These are phyloP conservation scores for Phytophthora pseudosyringae DNA, from an alignment of 352 stramenopile genomes.

Conservation along the genomic window DNA sequence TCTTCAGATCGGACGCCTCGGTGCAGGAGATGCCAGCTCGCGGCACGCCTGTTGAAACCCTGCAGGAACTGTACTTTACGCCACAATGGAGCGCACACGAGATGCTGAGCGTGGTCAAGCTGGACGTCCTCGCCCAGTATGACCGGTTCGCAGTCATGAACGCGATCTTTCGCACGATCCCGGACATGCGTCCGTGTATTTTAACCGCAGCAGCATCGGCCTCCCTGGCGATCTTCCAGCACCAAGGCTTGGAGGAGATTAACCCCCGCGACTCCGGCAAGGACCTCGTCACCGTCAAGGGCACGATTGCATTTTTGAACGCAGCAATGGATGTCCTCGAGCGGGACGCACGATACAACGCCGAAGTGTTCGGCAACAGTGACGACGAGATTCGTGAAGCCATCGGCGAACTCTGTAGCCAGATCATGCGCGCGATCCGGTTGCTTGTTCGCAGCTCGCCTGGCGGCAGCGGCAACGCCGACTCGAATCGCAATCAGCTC, in stretches of 20 bases:
- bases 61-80: conserved; percentile 54
- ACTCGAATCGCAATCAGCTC: conserved; percentile 63
- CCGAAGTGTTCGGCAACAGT: conserved; percentile 44
- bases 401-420: conserved; percentile 45
- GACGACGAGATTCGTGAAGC: conserved; percentile 44
- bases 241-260: conserved; percentile 48
- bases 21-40: conserved; percentile 32
- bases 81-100: conserved; percentile 56
- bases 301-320: conserved; percentile 59
- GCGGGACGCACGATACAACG: conserved; percentile 42
- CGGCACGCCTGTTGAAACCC: conserved; percentile 33
- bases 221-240: conserved; percentile 72
- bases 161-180: conserved; percentile 56
- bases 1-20: conserved; percentile 41
- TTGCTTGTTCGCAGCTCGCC: conserved; percentile 66
- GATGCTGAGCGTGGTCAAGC: conserved; percentile 56
- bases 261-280: conserved; percentile 10
- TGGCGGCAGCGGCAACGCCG: conserved; percentile 39
- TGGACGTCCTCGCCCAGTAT: conserved; percentile 67
- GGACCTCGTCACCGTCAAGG: conserved; percentile 66
- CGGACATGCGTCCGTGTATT: conserved; percentile 40
- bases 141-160: conserved; percentile 65
- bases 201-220: conserved; percentile 42
- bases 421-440: conserved; percentile 57
- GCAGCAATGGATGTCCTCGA: conserved; percentile 53